Evolutionary conservation across 1,284 basidiomycete species (phyloP).

Genomic region (Kalmanozyma brasiliensis): DNA sequence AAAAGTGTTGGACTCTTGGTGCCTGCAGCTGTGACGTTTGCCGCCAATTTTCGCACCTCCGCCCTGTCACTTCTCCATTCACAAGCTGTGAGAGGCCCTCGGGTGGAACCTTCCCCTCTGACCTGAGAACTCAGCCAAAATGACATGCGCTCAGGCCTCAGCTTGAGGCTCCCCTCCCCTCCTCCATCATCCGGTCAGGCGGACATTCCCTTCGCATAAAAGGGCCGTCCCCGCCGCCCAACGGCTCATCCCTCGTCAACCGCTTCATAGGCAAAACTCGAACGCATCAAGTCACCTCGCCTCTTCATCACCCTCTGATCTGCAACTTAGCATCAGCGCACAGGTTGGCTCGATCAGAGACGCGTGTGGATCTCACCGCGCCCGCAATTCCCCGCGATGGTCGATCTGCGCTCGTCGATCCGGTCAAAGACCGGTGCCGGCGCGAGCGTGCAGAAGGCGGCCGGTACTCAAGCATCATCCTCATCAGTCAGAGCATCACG

Average conservation of each 20-base stretch:
- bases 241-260: too few relatives aligned
- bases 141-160: too few relatives aligned
- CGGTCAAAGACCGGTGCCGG: neutral
- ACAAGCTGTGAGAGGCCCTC: neutral
- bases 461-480: constrained; percentile 1
- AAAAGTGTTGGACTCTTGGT: constrained; percentile 3
- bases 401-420: constrained; percentile 10
- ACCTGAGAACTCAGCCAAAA: too few relatives aligned
- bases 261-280: too few relatives aligned
- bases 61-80: constrained; percentile 15
- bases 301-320: neutral
- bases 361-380: constrained; percentile 1
- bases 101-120: constrained; percentile 8
- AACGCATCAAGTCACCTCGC: neutral
- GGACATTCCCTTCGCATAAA: too few relatives aligned
- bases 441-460: neutral
- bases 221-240: too few relatives aligned
- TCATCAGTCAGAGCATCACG: constrained; percentile 17
- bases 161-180: too few relatives aligned
- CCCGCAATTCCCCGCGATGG: constrained; percentile 6
- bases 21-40: constrained; percentile 1
- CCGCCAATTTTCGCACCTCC: neutral
- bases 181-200: too few relatives aligned
- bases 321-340: neutral
- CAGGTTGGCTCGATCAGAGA: neutral